Percentiles rank a stretch among this genome's conserved stretches.
phyloP scores from a whole-genome alignment of 371 early-diverging fungal species.

The Circinella umbellata region DNA sequence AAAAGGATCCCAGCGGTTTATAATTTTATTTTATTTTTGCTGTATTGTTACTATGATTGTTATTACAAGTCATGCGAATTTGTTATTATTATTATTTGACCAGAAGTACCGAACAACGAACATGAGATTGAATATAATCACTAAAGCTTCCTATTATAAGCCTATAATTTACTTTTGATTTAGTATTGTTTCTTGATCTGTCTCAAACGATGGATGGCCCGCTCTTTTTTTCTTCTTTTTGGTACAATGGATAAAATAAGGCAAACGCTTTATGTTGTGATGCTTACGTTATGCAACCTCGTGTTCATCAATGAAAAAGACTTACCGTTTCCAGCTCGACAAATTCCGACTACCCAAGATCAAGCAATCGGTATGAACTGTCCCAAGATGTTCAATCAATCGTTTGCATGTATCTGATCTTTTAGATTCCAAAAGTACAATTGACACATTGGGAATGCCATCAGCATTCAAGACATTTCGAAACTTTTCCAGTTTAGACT shows the following conservation, averaged over 20 bases:
- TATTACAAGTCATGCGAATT: neutral
- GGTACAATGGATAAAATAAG: too few species aligned
- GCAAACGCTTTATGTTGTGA: neutral
- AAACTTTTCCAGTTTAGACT: slow-evolving; percentile 17
- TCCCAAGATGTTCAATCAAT: slow-evolving; percentile 44
- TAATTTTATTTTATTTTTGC: too few species aligned
- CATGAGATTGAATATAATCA: slow-evolving; percentile 50
- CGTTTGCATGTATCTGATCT: slow-evolving; percentile 34
- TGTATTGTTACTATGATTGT: too few species aligned
- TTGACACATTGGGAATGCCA: slow-evolving; percentile 13
- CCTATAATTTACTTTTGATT: slow-evolving; percentile 18
- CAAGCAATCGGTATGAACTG: slow-evolving; percentile 33
- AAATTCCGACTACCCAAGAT: slow-evolving; percentile 56
- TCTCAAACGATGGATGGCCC: neutral
- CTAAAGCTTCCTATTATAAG: slow-evolving; percentile 58
- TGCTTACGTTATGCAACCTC: slow-evolving; percentile 8
- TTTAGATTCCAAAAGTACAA: slow-evolving; percentile 36
- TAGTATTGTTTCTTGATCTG: neutral
- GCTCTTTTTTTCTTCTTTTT: too few species aligned
- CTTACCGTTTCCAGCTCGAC: slow-evolving; percentile 55
- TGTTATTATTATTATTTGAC: slow-evolving; percentile 37
- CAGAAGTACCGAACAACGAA: slow-evolving; percentile 54
- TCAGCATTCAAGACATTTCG: slow-evolving; percentile 2
- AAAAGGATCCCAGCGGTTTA: neutral
- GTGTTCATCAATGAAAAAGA: neutral